A percentile compares a stretch with the other conserved stretches of the same genome.
Evolutionary conservation across 306 rosid species (phyloP).

Genomic region (Quercus robur): DNA sequence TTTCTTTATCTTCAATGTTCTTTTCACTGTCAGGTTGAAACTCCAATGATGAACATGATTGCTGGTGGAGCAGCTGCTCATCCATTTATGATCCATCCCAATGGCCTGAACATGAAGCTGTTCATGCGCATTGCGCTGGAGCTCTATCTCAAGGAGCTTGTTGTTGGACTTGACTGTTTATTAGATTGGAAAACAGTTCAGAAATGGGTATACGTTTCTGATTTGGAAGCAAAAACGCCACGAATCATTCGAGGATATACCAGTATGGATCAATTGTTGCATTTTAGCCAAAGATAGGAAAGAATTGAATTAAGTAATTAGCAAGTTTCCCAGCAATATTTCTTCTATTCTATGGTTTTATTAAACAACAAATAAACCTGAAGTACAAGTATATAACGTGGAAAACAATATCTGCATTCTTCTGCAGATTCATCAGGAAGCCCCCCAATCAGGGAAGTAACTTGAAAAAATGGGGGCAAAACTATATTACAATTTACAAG

Average conservation of each 20-base stretch:
- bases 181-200: constrained; percentile 96
- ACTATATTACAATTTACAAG: constrained; percentile 75
- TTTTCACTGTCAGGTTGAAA: constrained; percentile 63
- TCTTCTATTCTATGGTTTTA: constrained; percentile 38
- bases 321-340: neutral
- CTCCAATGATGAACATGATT: constrained; percentile 99
- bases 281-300: neutral
- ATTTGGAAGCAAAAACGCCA: neutral
- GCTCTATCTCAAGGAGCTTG: constrained; percentile 86
- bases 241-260: neutral
- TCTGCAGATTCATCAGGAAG: constrained; percentile 68
- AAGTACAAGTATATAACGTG: constrained; percentile 37
- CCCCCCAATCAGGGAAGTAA: constrained; percentile 39
- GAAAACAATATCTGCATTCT: constrained; percentile 63
- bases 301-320: neutral
- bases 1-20: too few species aligned
- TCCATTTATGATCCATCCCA: constrained; percentile 46
- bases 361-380: constrained; percentile 37
- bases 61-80: constrained; percentile 98
- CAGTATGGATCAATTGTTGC: neutral
- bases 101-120: too few species aligned
- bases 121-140: constrained; percentile 18
- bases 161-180: constrained; percentile 90
- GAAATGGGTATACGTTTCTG: constrained; percentile 14
- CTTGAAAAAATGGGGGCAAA: constrained; percentile 54